Percentiles rank a stretch among this genome's conserved stretches.
Conservation (phyloP, 805 yeast species). For the Peterozyma xylosa region DNA sequence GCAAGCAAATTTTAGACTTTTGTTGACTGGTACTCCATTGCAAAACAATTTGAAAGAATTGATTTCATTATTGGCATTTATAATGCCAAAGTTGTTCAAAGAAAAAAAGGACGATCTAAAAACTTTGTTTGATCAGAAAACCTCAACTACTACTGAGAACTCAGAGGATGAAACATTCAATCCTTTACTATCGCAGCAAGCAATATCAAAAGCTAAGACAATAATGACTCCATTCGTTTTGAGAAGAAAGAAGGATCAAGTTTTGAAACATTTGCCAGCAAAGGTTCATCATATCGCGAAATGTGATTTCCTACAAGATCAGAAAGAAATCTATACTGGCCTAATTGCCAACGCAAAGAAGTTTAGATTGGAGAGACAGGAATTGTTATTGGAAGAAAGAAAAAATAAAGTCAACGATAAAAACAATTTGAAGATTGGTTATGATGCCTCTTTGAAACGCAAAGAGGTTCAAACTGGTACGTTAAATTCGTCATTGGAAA, state of each 20-base stretch:
- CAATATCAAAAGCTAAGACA: constrained; percentile 86
- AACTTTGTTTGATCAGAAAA: constrained; percentile 80
- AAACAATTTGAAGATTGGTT: background rate
- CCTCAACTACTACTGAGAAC: constrained; percentile 47
- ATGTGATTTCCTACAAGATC: constrained; percentile 57
- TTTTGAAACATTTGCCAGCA: constrained; percentile 78
- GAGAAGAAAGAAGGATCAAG: constrained; percentile 88
- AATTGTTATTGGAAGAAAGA: constrained; percentile 9
- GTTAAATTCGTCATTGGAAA: background rate
- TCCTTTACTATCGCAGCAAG: constrained; percentile 83
- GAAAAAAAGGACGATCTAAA: constrained; percentile 78
- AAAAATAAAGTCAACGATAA: background rate
- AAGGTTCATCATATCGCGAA: constrained; percentile 57
- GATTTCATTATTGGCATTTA: constrained; percentile 84
- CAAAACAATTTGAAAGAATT: constrained; percentile 90
- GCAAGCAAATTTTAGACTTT: constrained; percentile 72
- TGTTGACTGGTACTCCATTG: constrained; percentile 94
- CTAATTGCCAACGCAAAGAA: constrained; percentile 41
- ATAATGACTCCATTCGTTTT: constrained; percentile 98
- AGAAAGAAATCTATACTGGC: constrained; percentile 50
- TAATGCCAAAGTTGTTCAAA: constrained; percentile 74
- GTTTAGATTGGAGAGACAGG: constrained; percentile 21
- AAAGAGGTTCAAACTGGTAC: too few relatives aligned
- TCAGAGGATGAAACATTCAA: constrained; percentile 44
- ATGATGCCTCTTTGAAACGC: too few relatives aligned